Evolutionary conservation across 2,329 filamentous ascomycete genomes (phyloP), one percentile per base, ranked within the genome.

Genomic region (Penicillium sp.): DNA sequence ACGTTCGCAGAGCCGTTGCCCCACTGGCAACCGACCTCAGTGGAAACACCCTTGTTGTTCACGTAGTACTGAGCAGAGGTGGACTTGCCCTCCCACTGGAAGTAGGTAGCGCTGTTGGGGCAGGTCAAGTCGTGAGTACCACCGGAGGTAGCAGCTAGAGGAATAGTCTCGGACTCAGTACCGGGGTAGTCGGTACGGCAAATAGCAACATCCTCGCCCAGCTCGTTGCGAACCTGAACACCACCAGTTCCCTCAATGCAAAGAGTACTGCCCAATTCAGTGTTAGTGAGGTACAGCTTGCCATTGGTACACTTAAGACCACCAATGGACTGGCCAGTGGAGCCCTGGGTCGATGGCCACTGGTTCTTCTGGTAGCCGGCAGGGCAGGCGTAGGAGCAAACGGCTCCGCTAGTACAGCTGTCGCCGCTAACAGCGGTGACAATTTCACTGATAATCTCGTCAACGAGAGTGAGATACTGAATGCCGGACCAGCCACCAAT

Each of bases 111-210:
- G 59, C 88, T 86, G 63, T 89, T 78, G 47, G 93, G 90, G 81
- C 91, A 93, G 72, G 90, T 91, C 63, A 99, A 78, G 35, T 81
- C 77, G 59, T 85, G 78, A 26, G 78, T 83, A 49, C 77, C 69
- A 58, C 90, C 90, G 52, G 89, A 77, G 5, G 75, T 64, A 44
- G 88, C 82, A 57, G 85, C 77, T 47, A 93, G 79, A 46, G 93
- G 91, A 58, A 98, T 84, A 54, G 90, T 91, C 87, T 96, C 93
- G 67, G 83, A 83, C 80, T 99, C 95, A 58, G 87, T 92, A 71
- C 92, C 93, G 61, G 95, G 95, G 78, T 99, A 99, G 75, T 97
- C 92, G 64, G 95, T 98, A 75, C 92, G 92, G 86, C 95, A 99
- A 66, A 96, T 84, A 45, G 89, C 84, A 27, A 91, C 88, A 44